Percentiles rank a stretch among this genome's conserved stretches.
Evolutionary conservation across 352 stramenopile species (phyloP).

Genomic region (Phytophthora litchii): DNA sequence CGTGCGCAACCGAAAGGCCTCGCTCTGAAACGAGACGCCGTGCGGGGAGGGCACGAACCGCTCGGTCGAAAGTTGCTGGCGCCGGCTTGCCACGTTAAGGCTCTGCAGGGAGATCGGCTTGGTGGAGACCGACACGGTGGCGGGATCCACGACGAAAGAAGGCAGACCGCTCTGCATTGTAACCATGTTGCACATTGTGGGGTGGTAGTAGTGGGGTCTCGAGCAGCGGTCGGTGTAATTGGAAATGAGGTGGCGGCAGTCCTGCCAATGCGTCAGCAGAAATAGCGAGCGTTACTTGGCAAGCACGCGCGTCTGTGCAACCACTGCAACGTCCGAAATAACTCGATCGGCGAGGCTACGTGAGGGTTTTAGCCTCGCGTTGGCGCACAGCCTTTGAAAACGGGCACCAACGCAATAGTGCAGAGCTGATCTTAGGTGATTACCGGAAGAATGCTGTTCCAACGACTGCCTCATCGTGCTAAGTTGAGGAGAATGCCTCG

Average conservation of each 20-base stretch:
- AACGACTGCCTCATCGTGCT: too few relatives aligned
- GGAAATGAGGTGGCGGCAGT: slow-evolving; percentile 9
- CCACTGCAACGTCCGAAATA: too few relatives aligned
- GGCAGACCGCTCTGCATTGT: slow-evolving; percentile 14
- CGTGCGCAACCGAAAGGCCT: slow-evolving; percentile 38
- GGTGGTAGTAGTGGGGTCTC: not conserved
- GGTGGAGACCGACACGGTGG: not conserved
- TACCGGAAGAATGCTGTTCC: too few relatives aligned
- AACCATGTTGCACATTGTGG: slow-evolving; percentile 30
- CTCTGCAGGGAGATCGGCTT: slow-evolving; percentile 9
- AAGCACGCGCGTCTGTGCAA: too few relatives aligned
- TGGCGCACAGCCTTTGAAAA: too few relatives aligned
- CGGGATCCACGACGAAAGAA: slow-evolving; percentile 19
- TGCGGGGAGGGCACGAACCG: slow-evolving; percentile 1
- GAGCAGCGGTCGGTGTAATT: not conserved
- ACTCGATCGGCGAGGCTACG: too few relatives aligned
- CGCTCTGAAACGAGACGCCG: slow-evolving; percentile 45
- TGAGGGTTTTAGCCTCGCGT: too few relatives aligned
- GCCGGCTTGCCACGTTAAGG: not conserved
- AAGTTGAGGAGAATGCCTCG: too few relatives aligned
- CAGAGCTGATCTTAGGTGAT: too few relatives aligned
- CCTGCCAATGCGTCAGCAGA: too few relatives aligned
- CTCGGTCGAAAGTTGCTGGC: slow-evolving; percentile 5
- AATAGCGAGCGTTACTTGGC: too few relatives aligned
- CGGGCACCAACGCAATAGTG: too few relatives aligned